Evolutionary conservation across 164 flowering plant species (phyloP).

Genomic region (Echeveria elegans): DNA sequence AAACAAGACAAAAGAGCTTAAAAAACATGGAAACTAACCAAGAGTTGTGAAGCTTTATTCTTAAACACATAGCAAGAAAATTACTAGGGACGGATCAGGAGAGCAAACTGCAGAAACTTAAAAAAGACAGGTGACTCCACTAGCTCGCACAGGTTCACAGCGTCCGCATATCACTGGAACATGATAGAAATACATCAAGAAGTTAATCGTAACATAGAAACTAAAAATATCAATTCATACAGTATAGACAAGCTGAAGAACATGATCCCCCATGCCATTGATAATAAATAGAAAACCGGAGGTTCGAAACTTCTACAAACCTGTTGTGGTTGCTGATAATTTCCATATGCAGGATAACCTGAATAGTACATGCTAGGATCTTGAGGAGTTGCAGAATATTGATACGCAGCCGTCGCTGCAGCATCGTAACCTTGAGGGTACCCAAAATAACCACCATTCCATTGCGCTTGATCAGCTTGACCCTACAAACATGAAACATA

Average conservation of each 20-base stretch:
- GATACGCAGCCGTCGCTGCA: conserved; percentile 29
- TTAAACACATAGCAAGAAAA: not conserved
- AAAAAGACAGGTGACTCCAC: not conserved
- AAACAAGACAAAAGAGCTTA: not conserved
- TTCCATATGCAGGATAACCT: conserved; percentile 59
- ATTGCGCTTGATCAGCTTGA: conserved; percentile 56
- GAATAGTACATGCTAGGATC: conserved; percentile 77
- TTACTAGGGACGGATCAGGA: not conserved
- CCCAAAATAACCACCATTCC: conserved; percentile 62
- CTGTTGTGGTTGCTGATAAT: conserved; percentile 75
- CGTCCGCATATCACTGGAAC: not conserved
- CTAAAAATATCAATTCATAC: too few relatives aligned
- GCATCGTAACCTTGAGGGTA: conserved; percentile 60
- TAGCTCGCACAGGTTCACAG: not conserved
- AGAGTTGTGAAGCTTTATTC: not conserved
- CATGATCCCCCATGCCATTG: too few relatives aligned
- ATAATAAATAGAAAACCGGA: not conserved
- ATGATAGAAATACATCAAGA: not conserved
- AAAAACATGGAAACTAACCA: not conserved
- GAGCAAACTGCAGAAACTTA: not conserved
- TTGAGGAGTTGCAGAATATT: conserved; percentile 59
- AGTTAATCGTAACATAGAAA: too few relatives aligned
- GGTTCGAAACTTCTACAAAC: conserved; percentile 15
- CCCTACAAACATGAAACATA: conserved; percentile 23
- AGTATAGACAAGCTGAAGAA: too few relatives aligned